Evolutionary conservation across 2,329 filamentous ascomycete genomes (phyloP).

Genomic region (Zarea fungicola): DNA sequence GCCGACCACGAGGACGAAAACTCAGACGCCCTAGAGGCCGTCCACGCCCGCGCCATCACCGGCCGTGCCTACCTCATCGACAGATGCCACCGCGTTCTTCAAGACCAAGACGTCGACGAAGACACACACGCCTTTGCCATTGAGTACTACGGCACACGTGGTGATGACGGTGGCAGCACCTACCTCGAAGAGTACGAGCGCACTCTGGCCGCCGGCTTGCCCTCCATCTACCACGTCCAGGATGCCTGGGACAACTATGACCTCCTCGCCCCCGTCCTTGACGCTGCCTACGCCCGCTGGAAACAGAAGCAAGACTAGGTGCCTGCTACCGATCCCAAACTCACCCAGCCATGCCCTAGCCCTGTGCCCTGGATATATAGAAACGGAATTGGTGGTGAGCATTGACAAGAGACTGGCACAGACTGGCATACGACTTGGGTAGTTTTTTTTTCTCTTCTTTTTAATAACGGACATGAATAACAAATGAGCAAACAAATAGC

Average conservation of each 20-base stretch:
- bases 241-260: constrained; percentile 1
- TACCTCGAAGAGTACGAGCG: background rate
- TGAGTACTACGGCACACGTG: background rate
- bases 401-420: too few species aligned
- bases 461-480: too few species aligned
- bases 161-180: background rate
- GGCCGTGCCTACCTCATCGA: background rate
- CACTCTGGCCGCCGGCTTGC: background rate
- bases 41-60: background rate
- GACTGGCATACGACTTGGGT: too few species aligned
- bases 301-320: too few species aligned
- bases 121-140: background rate
- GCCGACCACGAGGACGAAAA: background rate
- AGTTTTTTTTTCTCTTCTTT: too few species aligned
- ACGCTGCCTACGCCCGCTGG: background rate
- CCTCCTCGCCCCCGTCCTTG: constrained; percentile 1
- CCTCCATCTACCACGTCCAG: background rate
- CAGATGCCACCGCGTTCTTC: background rate
- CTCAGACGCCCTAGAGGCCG: background rate
- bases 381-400: too few species aligned
- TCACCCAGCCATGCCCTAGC: too few species aligned
- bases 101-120: background rate
- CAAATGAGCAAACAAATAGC: too few species aligned
- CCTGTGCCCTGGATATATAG: too few species aligned
- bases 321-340: too few species aligned